Conservation (phyloP, 2,329 filamentous ascomycete species). For the Raffaelea ambrosiae region DNA sequence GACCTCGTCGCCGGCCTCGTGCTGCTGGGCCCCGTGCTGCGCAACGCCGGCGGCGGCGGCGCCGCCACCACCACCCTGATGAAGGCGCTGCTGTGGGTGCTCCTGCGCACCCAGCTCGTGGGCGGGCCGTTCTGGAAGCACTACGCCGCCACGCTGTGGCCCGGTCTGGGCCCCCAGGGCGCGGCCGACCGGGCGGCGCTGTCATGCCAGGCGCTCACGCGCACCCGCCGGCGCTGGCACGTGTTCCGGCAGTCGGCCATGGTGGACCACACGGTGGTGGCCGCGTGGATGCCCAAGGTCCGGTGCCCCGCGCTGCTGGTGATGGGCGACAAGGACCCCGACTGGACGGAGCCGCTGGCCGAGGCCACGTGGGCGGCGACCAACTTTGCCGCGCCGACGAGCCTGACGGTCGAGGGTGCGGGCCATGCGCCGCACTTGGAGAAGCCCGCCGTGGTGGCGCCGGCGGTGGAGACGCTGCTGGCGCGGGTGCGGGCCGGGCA, state of each 20-base stretch:
- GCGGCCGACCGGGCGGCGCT: conserved; percentile 8
- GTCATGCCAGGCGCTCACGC: conserved; percentile 5
- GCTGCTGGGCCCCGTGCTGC: conserved; percentile 11
- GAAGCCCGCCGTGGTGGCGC: conserved; percentile 9
- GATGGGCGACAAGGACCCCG: conserved; percentile 14
- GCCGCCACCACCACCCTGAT: conserved; percentile 2
- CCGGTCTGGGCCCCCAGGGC: conserved; percentile 8
- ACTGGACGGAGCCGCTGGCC: conserved; percentile 12
- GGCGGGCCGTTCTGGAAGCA: conserved; percentile 11
- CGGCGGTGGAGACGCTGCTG: conserved; percentile 9
- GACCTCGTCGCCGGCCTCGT: conserved; percentile 13
- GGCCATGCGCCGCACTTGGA: conserved; percentile 15
- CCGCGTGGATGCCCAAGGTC: conserved; percentile 5
- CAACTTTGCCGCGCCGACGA: conserved; percentile 8
- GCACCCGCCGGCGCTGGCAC: conserved; percentile 8
- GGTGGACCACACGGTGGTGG: conserved; percentile 10
- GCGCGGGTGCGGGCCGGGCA: conserved; percentile 3
- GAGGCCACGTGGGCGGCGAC: conserved; percentile 15
- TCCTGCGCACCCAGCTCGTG: conserved; percentile 11
- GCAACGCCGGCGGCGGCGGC: conserved; percentile 5
- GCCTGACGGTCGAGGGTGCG: conserved; percentile 6
- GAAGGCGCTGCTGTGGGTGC: conserved; percentile 1
- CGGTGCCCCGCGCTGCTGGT: conserved; percentile 11
- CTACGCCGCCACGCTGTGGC: conserved; percentile 12
- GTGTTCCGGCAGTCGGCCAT: conserved; percentile 9